Evolutionary conservation across 2,329 filamentous ascomycete genomes (phyloP), one percentile per base, ranked within the genome.

Genomic region (Davidsoniella eucalypti): DNA sequence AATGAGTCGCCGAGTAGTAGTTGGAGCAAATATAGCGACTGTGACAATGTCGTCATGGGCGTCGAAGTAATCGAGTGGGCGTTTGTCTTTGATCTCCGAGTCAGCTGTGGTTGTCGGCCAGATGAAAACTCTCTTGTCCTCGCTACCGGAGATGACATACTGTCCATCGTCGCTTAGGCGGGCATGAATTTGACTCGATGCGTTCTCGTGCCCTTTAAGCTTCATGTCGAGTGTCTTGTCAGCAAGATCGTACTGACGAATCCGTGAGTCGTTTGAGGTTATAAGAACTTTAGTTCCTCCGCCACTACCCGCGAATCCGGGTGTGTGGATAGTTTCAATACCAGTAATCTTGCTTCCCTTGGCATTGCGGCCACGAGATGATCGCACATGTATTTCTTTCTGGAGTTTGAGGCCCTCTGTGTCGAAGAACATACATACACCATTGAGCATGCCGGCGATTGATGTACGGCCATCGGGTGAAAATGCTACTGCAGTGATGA

Each of bases 271-370:
- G 58, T 96, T 98, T 57, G 88, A 95, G 1, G 87, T 94, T 52
- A 98, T 80, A 5, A 98, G 69, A 2, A 98, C 69, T 59, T 93
- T 94, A 47, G 86, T 73, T 49, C 88, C 82, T 1, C 77, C 77
- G 36, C 74, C 74, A 10, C 65, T 63, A 6, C 62, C 36, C 8
- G 29, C 29, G n/a, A 38, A 29, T 8, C 41, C 40, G 51, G 18
- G 23, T 10, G 23, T 69, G 14, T 68, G 64, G 55, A 82, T 79
- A 0, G 87, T 83, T 59, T 90, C 80, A 49, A 98, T 94, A 5
- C 87, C 88, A 0, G 92, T 96, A 57, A 98, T 94, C 62, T 98
- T 98, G 67, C 87, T 94, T 5, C 90, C 90, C 62, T 94, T 95
- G 4, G 88, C 84, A 60, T 95, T 96, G 61, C 87, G 88, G 2